phyloP scores from a whole-genome alignment of 2,329 filamentous ascomycete genomes.

The Trichoderma arundinaceum region DNA sequence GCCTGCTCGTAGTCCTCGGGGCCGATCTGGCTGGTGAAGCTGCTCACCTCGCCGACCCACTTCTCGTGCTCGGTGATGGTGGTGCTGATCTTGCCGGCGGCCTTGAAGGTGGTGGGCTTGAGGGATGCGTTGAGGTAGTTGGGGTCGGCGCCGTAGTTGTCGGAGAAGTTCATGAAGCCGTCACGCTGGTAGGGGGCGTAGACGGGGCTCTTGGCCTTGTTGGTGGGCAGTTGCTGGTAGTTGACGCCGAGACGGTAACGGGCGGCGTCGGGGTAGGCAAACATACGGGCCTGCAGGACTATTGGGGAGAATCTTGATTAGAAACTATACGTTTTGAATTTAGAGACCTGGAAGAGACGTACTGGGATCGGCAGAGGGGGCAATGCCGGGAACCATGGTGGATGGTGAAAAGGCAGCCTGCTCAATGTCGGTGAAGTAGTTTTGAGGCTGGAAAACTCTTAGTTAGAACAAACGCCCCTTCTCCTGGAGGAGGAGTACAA shows the following conservation, averaged over 20 bases:
- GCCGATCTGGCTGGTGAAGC: conserved; percentile 49
- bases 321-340: background rate
- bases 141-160: conserved; percentile 40
- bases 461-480: no score
- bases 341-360: background rate
- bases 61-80: conserved; percentile 43
- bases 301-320: background rate
- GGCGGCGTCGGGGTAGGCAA: conserved; percentile 56
- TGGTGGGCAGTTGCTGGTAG: conserved; percentile 53
- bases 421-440: conserved; percentile 58
- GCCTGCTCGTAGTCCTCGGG: conserved; percentile 28
- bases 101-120: conserved; percentile 38
- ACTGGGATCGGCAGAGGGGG: conserved; percentile 52
- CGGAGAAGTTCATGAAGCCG: conserved; percentile 36
- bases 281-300: conserved; percentile 56
- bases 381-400: conserved; percentile 57
- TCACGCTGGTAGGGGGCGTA: conserved; percentile 37
- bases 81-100: conserved; percentile 34
- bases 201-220: conserved; percentile 33
- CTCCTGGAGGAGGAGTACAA: background rate
- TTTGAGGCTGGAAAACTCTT: conserved; percentile 48
- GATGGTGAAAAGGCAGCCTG: conserved; percentile 59
- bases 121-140: conserved; percentile 36
- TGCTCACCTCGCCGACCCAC: conserved; percentile 60
- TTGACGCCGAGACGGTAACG: conserved; percentile 60